Evolutionary conservation across 2,329 filamentous ascomycete genomes (phyloP).

Genomic region (Hirsutella rhossiliensis): DNA sequence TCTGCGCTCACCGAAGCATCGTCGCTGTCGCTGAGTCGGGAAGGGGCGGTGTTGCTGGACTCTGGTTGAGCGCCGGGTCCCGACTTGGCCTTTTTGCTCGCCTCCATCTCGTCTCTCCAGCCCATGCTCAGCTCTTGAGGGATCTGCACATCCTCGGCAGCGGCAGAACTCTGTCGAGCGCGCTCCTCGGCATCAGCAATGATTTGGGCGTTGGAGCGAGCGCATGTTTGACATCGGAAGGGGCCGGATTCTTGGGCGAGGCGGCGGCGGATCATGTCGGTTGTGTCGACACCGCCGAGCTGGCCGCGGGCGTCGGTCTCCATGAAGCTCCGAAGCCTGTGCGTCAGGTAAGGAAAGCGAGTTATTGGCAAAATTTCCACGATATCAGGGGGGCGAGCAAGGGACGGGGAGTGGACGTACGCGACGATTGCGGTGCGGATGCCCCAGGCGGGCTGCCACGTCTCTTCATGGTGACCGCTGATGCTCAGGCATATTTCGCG

Average conservation of each 20-base stretch:
- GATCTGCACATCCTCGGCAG: conserved; percentile 31
- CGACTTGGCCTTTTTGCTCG: conserved; percentile 3
- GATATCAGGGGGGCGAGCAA: not conserved
- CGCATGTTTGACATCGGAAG: conserved; percentile 63
- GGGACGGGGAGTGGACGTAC: conserved; percentile 18
- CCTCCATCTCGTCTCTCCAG: conserved; percentile 60
- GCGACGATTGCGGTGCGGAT: conserved; percentile 75
- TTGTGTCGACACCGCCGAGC: conserved; percentile 76
- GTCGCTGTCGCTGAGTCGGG: conserved; percentile 4
- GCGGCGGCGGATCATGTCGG: conserved; percentile 50
- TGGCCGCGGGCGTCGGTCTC: conserved; percentile 80
- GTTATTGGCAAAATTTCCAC: not conserved
- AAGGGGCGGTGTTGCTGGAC: not conserved
- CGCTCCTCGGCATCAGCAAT: conserved; percentile 56
- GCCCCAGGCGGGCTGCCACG: conserved; percentile 97
- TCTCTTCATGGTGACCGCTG: conserved; percentile 91
- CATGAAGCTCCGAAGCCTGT: conserved; percentile 73
- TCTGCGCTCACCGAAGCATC: conserved; percentile 31
- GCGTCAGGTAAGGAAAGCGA: not conserved
- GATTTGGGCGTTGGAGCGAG: conserved; percentile 59
- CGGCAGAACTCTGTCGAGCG: conserved; percentile 23
- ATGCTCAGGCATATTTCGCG: conserved; percentile 94
- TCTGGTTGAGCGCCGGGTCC: not conserved
- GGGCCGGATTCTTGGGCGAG: conserved; percentile 54
- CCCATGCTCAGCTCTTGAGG: conserved; percentile 50